phyloP scores from a whole-genome alignment of 1,284 basidiomycete species.

The Hypsizygus ulmarius region DNA sequence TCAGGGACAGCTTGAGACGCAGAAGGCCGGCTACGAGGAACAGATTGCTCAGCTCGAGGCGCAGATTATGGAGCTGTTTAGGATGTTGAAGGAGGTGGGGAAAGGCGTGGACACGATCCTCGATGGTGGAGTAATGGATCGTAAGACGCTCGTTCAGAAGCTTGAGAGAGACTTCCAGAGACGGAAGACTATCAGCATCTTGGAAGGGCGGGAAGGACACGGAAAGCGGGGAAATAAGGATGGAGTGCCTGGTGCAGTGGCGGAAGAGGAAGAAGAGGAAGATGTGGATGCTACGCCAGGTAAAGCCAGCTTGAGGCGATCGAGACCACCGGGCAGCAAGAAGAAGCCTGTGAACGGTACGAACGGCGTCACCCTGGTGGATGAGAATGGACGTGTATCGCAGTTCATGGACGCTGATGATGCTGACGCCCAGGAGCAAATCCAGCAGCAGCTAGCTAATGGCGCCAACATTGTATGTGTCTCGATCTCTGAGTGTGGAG shows the following conservation, averaged over 20 bases:
- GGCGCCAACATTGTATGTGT: conserved; percentile 65
- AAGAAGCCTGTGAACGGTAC: conserved; percentile 32
- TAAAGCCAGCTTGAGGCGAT: conserved; percentile 42
- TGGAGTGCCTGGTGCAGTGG: conserved; percentile 28
- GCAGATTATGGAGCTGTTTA: conserved; percentile 92
- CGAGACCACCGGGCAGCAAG: conserved; percentile 23
- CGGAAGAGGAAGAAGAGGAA: conserved; percentile 42
- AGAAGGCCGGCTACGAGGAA: conserved; percentile 84
- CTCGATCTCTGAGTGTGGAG: conserved; percentile 2
- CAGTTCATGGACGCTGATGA: conserved; percentile 94
- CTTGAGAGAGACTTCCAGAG: conserved; percentile 84
- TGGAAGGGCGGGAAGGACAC: conserved; percentile 67
- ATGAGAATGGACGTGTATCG: conserved; percentile 58
- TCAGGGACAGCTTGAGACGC: conserved; percentile 77
- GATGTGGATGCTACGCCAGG: conserved; percentile 52
- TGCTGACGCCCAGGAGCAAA: conserved; percentile 79
- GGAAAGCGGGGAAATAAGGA: conserved; percentile 32
- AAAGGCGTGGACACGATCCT: conserved; percentile 75
- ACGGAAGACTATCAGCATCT: conserved; percentile 79
- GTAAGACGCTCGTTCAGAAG: conserved; percentile 77
- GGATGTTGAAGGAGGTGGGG: conserved; percentile 85
- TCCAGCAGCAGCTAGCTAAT: conserved; percentile 76
- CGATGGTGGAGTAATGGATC: conserved; percentile 67
- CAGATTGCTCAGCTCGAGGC: conserved; percentile 86
- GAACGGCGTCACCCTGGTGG: conserved; percentile 40